Base-by-base conservation (phyloP, 257 asterid genomes). In the Solanum sitiens region DNA sequence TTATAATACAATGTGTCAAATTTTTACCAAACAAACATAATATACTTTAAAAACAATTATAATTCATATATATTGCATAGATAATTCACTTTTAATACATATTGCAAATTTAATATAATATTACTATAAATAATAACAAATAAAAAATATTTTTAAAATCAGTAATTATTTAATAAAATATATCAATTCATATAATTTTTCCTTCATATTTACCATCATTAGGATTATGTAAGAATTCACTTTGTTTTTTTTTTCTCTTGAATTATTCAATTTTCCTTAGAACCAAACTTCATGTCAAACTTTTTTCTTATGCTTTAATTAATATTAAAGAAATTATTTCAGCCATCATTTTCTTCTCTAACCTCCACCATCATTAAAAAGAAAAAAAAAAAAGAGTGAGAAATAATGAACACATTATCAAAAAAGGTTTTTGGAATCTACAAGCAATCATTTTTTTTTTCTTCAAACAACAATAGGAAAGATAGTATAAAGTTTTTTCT, bases 271-370 rank as follows among this genome's bases (percentile, higher is more conserved):
- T 25, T 56, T 84, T 44, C 72, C 47, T 65, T 30, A 68, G 86
- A 88, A 89, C 42, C 86, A 65, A 91, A 68, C 87, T 88, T 92
- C 86, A 90, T 93, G 91, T 89, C 94, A 89, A 89, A 89, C 85
- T 88, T 90, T 84, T 90, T 37, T 25, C 45, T 88, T 65, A 61
- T 83, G 80, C 88, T 86, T 0, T 37, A 32, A 32, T 84, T 79
- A 16, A 27, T 67, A 88, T 11, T 25, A 68, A 74, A 88, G 85
- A 90, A 79, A 90, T 92, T 89, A 89, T 87, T 83, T 89, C 92
- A 89, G 11, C 89, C 90, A 87, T 92, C 94, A 90, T 86, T 94
- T 93, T 90, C 90, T 89, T 93, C 86, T 85, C 88, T 88, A 90
- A 88, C 92, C 90, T 89, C 94, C 92, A 91, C 89, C 92, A 89